These are phyloP conservation scores for Paecilomyces dactylethromorphus DNA, from an alignment of 2,329 filamentous ascomycete species.

Conservation along the genomic window DNA sequence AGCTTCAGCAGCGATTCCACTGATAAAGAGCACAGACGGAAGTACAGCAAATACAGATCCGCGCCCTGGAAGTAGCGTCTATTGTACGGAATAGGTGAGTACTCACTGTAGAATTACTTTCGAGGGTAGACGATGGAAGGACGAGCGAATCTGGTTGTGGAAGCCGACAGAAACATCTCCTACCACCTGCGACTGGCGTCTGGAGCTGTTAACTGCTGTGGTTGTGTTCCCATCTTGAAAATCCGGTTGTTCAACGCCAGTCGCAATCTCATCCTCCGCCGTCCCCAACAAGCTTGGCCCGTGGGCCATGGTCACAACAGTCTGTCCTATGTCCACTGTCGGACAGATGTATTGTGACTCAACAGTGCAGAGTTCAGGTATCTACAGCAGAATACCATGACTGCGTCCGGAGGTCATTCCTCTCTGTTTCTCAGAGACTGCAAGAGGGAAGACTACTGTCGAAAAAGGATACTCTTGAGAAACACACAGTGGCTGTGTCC, in stretches of 20 bases:
- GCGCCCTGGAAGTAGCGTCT: neutral
- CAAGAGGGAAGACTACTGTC: neutral
- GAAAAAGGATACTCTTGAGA: neutral
- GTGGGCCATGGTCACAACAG: neutral
- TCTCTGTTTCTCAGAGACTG: neutral
- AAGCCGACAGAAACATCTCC: neutral
- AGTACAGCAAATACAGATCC: slow-evolving; percentile 1
- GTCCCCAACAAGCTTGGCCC: neutral
- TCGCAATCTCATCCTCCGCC: neutral
- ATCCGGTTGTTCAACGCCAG: neutral
- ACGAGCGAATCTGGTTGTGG: neutral
- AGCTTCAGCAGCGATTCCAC: slow-evolving; percentile 11
- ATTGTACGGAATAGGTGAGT: neutral
- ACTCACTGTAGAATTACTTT: slow-evolving; percentile 25
- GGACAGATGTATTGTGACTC: neutral
- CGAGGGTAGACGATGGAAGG: slow-evolving; percentile 19
- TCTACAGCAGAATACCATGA: neutral
- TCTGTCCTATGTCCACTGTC: neutral
- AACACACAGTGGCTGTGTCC: neutral
- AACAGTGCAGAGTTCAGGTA: neutral
- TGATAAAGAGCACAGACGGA: slow-evolving; percentile 1
- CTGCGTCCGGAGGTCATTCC: neutral
- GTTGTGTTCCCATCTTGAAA: neutral
- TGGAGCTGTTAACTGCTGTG: neutral
- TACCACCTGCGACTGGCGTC: neutral